Evolutionary conservation across 352 stramenopile genomes (phyloP).

Genomic region (Discostella stelligera): DNA sequence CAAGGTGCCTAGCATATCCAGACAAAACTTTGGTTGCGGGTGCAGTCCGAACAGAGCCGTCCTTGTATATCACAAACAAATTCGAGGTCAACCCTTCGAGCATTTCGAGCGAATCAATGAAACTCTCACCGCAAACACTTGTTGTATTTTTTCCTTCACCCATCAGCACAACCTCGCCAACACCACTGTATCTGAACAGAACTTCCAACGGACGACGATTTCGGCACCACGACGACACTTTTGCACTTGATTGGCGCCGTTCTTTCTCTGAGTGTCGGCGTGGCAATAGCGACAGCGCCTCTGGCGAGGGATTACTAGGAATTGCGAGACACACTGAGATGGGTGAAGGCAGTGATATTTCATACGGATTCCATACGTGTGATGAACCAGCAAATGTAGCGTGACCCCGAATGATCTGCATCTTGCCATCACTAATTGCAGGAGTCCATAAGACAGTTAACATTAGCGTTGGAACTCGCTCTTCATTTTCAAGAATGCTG

Average conservation of each 20-base stretch:
- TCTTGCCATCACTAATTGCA: slow-evolving; percentile 8
- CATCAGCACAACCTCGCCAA: slow-evolving; percentile 69
- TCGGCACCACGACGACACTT: slow-evolving; percentile 69
- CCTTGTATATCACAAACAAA: slow-evolving; percentile 77
- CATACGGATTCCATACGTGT: slow-evolving; percentile 9
- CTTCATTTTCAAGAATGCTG: slow-evolving; percentile 17
- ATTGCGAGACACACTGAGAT: slow-evolving; percentile 59
- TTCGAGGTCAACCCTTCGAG: slow-evolving; percentile 78
- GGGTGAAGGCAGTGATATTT: slow-evolving; percentile 19
- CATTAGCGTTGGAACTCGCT: slow-evolving; percentile 47
- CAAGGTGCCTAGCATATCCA: slow-evolving; percentile 48
- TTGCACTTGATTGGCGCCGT: slow-evolving; percentile 29
- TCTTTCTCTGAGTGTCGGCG: slow-evolving; percentile 21
- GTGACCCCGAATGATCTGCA: slow-evolving; percentile 49
- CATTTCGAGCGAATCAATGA: slow-evolving; percentile 61
- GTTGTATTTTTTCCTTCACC: slow-evolving; percentile 23
- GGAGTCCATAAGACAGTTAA: slow-evolving; percentile 67
- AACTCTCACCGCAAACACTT: slow-evolving; percentile 11
- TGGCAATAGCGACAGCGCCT: slow-evolving; percentile 34
- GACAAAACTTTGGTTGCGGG: slow-evolving; percentile 30
- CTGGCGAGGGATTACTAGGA: slow-evolving; percentile 29
- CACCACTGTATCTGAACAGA: slow-evolving; percentile 53
- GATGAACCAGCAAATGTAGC: slow-evolving; percentile 30
- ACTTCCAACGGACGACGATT: slow-evolving; percentile 60
- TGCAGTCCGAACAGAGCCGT: slow-evolving; percentile 64